phyloP scores from a whole-genome alignment of 1,284 basidiomycete species.

The Fomes fomentarius region DNA sequence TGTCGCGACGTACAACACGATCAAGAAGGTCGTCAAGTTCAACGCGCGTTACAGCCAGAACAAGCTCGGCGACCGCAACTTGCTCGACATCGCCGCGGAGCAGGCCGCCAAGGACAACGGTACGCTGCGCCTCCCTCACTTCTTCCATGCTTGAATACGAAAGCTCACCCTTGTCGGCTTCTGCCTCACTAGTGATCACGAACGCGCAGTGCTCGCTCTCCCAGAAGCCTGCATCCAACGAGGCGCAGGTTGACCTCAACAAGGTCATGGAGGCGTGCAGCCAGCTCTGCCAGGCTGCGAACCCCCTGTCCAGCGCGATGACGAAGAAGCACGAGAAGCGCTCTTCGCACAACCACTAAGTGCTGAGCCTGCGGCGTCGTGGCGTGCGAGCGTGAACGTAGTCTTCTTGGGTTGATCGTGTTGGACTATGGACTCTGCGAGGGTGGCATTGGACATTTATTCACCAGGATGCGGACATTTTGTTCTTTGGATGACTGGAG shows the following conservation, averaged over 20 bases:
- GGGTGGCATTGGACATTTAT: not conserved
- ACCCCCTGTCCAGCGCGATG: not conserved
- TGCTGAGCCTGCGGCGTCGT: too few relatives aligned
- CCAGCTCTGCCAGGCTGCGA: not conserved
- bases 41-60: slow-evolving; percentile 6
- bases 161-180: not conserved
- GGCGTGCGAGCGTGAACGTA: not conserved
- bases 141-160: not conserved
- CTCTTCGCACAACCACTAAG: not conserved
- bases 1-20: slow-evolving; percentile 3
- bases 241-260: not conserved
- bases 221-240: not conserved
- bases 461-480: not conserved
- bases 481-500: not conserved
- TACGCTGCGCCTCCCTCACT: not conserved
- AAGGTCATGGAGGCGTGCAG: slow-evolving; percentile 2
- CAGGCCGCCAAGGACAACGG: slow-evolving; percentile 1
- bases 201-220: not conserved
- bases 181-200: not conserved
- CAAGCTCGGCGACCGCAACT: slow-evolving; percentile 2
- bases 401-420: not conserved
- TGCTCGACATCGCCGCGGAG: slow-evolving; percentile 2
- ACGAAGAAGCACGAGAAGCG: not conserved
- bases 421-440: too few relatives aligned
- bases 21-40: slow-evolving; percentile 3